A percentile compares a stretch with the other conserved stretches of the same genome.
Evolutionary conservation across 1,284 basidiomycete species (phyloP).

Genomic region (Bjerkandera adusta): DNA sequence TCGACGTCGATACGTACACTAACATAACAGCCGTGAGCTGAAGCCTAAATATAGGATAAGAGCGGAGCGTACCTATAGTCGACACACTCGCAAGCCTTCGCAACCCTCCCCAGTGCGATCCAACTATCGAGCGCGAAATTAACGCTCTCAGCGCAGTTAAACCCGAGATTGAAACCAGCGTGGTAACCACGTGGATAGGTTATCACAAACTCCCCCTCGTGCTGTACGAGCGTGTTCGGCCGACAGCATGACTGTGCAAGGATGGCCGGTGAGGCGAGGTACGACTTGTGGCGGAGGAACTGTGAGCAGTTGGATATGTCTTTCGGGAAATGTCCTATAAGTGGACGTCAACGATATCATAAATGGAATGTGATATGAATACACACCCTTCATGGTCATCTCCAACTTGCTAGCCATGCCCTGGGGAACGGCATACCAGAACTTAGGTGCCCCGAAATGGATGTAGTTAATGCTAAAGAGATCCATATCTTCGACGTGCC

Average conservation of each 20-base stretch:
- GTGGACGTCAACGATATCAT: constrained; percentile 1
- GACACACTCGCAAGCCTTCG: constrained; percentile 83
- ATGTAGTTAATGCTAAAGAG: constrained; percentile 99
- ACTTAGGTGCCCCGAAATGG: constrained; percentile 96
- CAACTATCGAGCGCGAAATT: constrained; percentile 97
- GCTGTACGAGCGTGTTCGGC: constrained; percentile 89
- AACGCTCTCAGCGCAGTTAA: constrained; percentile 97
- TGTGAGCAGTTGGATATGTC: constrained; percentile 86
- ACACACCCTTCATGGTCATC: constrained; percentile 74
- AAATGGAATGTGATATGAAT: not conserved
- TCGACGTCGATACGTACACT: constrained; percentile 94
- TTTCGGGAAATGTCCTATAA: constrained; percentile 82
- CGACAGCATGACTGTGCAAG: constrained; percentile 81
- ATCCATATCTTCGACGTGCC: constrained; percentile 99
- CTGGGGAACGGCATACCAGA: constrained; percentile 97
- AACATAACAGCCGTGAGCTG: not conserved
- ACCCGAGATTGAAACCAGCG: constrained; percentile 95
- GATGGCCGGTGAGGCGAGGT: constrained; percentile 86
- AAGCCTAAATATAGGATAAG: constrained; percentile 13
- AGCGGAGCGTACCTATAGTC: constrained; percentile 63
- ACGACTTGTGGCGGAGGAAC: constrained; percentile 96
- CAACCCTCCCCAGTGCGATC: constrained; percentile 85
- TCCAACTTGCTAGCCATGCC: constrained; percentile 77
- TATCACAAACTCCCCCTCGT: constrained; percentile 92
- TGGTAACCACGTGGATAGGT: constrained; percentile 96